Evolutionary conservation across 331 rosid genomes (phyloP).

Genomic region (Pyracantha coccinea): DNA sequence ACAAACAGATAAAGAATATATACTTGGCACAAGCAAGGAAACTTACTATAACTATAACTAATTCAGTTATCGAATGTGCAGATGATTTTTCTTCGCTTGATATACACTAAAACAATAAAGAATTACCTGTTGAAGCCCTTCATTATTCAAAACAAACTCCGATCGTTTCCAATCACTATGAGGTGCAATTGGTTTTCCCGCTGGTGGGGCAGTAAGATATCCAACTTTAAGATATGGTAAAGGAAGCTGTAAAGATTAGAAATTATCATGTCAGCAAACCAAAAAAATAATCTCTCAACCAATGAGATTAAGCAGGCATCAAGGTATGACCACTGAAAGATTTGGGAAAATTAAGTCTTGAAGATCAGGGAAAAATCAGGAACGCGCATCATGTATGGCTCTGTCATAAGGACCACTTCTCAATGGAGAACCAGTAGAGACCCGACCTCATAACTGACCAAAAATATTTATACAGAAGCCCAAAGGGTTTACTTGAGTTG

Average conservation of each 20-base stretch:
- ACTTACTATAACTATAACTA: not conserved
- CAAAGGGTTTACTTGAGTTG: not conserved
- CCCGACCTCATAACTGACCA: not conserved
- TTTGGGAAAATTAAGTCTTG: not conserved
- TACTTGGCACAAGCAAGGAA: not conserved
- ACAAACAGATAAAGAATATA: not conserved
- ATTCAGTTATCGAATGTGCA: not conserved
- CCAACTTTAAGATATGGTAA: constrained; percentile 90
- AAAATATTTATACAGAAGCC: not conserved
- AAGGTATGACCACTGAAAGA: not conserved
- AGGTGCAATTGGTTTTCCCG: constrained; percentile 70
- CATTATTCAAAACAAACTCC: constrained; percentile 74
- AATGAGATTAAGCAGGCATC: not conserved
- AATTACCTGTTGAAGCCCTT: constrained; percentile 82
- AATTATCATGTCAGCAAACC: constrained; percentile 1
- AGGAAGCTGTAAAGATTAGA: constrained; percentile 67
- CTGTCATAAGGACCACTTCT: not conserved
- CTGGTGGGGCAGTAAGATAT: constrained; percentile 88
- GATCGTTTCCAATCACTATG: constrained; percentile 95
- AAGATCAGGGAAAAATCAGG: not conserved
- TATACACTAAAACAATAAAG: not conserved
- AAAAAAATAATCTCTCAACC: constrained; percentile 4
- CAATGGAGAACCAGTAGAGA: not conserved
- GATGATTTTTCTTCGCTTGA: not conserved
- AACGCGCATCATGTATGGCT: not conserved